Conservation (phyloP, 805 yeast species). For the Teunomyces lycoperdinae region DNA sequence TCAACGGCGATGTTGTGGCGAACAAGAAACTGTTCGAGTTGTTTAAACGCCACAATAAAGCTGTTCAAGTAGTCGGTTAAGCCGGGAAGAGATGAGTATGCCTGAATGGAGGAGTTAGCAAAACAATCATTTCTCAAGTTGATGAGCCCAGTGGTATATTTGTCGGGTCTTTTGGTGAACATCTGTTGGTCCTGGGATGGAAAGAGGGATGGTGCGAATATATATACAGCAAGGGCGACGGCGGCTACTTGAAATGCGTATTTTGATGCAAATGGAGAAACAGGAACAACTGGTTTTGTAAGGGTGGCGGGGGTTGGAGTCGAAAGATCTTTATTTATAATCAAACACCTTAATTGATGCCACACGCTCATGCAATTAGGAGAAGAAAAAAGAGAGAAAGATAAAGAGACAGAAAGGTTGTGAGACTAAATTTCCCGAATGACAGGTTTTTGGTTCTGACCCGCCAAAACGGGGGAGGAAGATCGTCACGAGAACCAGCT, state of each 20-base stretch:
- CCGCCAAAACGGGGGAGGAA: too few species aligned
- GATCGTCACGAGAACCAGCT: too few species aligned
- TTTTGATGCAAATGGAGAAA: background rate
- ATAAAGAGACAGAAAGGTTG: too few species aligned
- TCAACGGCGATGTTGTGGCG: slow-evolving; percentile 17
- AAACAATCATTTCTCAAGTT: slow-evolving; percentile 88
- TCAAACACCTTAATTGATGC: slow-evolving; percentile 1
- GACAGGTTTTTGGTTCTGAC: too few species aligned
- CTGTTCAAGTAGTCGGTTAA: slow-evolving; percentile 55
- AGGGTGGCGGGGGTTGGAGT: background rate
- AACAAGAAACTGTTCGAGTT: slow-evolving; percentile 17
- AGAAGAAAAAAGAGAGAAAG: too few species aligned
- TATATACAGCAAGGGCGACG: slow-evolving; percentile 8
- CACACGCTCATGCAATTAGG: slow-evolving; percentile 1
- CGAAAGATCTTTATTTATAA: background rate
- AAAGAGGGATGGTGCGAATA: slow-evolving; percentile 12
- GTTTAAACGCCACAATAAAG: slow-evolving; percentile 28
- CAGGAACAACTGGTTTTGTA: background rate
- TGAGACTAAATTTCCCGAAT: too few species aligned
- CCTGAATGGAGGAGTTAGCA: slow-evolving; percentile 87
- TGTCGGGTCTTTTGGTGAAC: slow-evolving; percentile 61
- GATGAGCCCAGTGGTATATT: slow-evolving; percentile 75
- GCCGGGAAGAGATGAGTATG: slow-evolving; percentile 60
- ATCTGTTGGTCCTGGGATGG: slow-evolving; percentile 13
- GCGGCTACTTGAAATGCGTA: slow-evolving; percentile 1